phyloP scores from a whole-genome alignment of 805 yeast genomes.

The Wickerhamomyces rabaulensis region DNA sequence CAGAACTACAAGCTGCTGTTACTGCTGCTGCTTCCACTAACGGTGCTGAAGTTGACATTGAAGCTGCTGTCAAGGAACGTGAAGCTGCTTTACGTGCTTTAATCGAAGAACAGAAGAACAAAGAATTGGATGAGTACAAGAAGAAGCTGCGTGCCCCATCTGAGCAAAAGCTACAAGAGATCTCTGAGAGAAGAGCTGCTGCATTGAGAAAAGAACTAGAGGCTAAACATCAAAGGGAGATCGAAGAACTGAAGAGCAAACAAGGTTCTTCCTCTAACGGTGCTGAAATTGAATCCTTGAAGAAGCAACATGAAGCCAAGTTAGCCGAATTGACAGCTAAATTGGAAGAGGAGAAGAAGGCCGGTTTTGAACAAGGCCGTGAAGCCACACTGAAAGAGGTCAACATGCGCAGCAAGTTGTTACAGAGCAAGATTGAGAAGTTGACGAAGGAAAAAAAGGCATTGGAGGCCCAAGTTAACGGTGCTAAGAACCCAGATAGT shows the following conservation, averaged over 20 bases:
- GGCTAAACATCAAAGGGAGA: conserved; percentile 24
- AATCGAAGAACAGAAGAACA: conserved; percentile 21
- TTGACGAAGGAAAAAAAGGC: conserved; percentile 33
- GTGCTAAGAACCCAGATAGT: conserved; percentile 1
- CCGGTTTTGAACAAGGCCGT: conserved; percentile 19
- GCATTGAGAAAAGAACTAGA: conserved; percentile 24
- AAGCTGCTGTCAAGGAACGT: conserved; percentile 16
- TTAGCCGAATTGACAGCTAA: conserved; percentile 26
- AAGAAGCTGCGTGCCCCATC: conserved; percentile 33
- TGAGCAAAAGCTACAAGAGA: conserved; percentile 27
- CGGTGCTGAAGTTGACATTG: conserved; percentile 1
- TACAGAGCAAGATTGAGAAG: conserved; percentile 36
- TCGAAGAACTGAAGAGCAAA: conserved; percentile 9
- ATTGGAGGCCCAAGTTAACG: conserved; percentile 22
- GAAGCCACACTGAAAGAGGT: conserved; percentile 26
- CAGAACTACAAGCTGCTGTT: conserved; percentile 4
- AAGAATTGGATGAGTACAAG: conserved; percentile 22
- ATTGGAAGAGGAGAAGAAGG: conserved; percentile 19
- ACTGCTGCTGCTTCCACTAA: neutral
- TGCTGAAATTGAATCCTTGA: neutral
- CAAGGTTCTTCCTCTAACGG: neutral
- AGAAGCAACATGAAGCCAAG: conserved; percentile 25
- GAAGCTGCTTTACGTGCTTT: conserved; percentile 21
- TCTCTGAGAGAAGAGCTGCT: conserved; percentile 24
- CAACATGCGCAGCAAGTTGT: conserved; percentile 34